Evolutionary conservation across 306 rosid species (phyloP).

Genomic region (Sechiopsis laciniata): DNA sequence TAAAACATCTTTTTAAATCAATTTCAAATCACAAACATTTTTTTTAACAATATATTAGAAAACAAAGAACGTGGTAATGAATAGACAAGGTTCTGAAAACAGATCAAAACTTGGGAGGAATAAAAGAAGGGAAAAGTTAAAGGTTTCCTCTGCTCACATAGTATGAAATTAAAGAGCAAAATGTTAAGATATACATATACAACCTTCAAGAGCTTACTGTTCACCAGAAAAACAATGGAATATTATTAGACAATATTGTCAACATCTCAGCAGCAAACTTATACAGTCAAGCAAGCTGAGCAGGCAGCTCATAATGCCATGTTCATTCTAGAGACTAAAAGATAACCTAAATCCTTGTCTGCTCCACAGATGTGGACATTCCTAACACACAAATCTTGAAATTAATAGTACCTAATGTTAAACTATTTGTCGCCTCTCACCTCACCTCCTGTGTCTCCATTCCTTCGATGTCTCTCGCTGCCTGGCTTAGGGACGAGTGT

Average conservation of each 20-base stretch:
- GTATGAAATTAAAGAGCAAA: neutral
- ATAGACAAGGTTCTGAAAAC: neutral
- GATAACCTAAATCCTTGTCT: neutral
- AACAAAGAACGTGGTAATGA: neutral
- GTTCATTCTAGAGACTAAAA: conserved; percentile 8
- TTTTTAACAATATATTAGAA: neutral
- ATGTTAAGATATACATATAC: neutral
- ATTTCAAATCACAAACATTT: neutral
- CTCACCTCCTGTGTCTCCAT: no score
- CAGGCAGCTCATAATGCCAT: neutral
- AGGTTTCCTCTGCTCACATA: neutral
- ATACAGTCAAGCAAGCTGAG: neutral
- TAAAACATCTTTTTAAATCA: no score
- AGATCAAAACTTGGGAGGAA: neutral
- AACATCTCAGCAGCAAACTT: neutral
- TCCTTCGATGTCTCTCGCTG: no score
- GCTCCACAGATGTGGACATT: neutral
- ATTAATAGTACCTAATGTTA: neutral
- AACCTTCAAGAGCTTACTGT: neutral
- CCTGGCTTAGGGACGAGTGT: no score
- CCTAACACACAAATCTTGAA: neutral
- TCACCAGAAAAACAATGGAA: neutral
- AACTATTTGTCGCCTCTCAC: no score
- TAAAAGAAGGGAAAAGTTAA: conserved; percentile 1
- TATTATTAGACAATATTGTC: conserved; percentile 4